These are phyloP conservation scores for Pseudogymnoascus verrucosus DNA, from an alignment of 2,329 filamentous ascomycete genomes.

Conservation along the genomic window DNA sequence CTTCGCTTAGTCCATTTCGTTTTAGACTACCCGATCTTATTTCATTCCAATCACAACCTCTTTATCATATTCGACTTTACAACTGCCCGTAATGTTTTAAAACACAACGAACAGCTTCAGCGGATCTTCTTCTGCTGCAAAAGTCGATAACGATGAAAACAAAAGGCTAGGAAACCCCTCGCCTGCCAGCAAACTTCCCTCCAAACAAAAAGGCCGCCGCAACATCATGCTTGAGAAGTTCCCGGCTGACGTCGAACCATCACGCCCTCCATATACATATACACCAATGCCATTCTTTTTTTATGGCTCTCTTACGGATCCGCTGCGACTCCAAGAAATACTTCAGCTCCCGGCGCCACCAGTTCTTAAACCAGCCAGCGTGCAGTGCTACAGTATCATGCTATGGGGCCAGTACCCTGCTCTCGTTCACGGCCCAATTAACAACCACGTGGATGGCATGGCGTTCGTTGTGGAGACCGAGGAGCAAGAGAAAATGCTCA, in stretches of 20 bases:
- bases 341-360: slow-evolving; percentile 16
- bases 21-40: too few relatives aligned
- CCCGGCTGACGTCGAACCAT: slow-evolving; percentile 13
- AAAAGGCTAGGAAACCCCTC: slow-evolving; percentile 9
- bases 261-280: slow-evolving; percentile 11
- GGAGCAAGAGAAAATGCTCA: slow-evolving; percentile 14
- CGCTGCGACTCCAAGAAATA: slow-evolving; percentile 15
- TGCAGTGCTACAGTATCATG: slow-evolving; percentile 16
- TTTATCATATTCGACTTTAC: too few relatives aligned
- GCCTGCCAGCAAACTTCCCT: slow-evolving; percentile 9
- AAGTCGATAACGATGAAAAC: slow-evolving; percentile 5
- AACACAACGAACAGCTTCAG: slow-evolving; percentile 12
- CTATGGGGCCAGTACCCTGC: slow-evolving; percentile 17
- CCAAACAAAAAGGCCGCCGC: slow-evolving; percentile 10
- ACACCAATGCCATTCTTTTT: slow-evolving; percentile 17
- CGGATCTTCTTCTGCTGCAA: neutral
- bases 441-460: slow-evolving; percentile 15
- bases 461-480: slow-evolving; percentile 13
- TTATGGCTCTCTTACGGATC: slow-evolving; percentile 17
- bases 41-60: too few relatives aligned
- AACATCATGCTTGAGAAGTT: slow-evolving; percentile 18
- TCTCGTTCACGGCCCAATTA: slow-evolving; percentile 12
- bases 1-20: too few relatives aligned
- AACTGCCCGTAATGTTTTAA: too few relatives aligned
- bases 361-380: slow-evolving; percentile 17